Percentiles rank a stretch among this genome's conserved stretches.
phyloP scores from a whole-genome alignment of 495 filamentous ascomycete genomes.

The Ramalina peruviana region DNA sequence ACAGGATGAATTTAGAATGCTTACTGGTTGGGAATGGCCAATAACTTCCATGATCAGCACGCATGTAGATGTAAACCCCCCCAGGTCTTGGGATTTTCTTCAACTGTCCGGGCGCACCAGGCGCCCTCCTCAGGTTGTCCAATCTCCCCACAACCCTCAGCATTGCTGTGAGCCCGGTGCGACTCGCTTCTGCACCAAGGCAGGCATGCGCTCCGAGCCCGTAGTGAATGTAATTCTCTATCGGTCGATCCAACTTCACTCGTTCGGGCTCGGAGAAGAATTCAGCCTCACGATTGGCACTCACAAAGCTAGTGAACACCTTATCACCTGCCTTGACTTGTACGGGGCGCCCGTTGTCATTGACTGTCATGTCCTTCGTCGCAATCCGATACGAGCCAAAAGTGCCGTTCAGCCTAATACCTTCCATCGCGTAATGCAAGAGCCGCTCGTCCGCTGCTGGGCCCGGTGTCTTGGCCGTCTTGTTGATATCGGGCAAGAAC shows the following conservation, averaged over 20 bases:
- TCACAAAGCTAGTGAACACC: constrained; percentile 37
- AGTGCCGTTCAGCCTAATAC: constrained; percentile 46
- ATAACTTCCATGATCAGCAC: constrained; percentile 56
- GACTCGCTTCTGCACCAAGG: constrained; percentile 46
- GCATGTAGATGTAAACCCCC: constrained; percentile 55
- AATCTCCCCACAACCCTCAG: constrained; percentile 41
- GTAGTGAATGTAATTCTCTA: constrained; percentile 57
- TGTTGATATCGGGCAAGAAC: constrained; percentile 45
- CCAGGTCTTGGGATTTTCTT: constrained; percentile 53
- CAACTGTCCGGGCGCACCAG: constrained; percentile 54
- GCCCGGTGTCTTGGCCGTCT: constrained; percentile 34
- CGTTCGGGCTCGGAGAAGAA: constrained; percentile 56
- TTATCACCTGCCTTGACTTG: constrained; percentile 36
- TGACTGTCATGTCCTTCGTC: constrained; percentile 27
- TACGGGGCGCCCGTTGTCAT: constrained; percentile 38
- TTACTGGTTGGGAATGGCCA: constrained; percentile 61
- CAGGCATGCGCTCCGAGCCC: constrained; percentile 46
- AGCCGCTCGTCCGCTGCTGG: constrained; percentile 35
- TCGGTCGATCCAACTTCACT: constrained; percentile 51
- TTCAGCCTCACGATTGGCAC: constrained; percentile 43
- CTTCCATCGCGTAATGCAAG: constrained; percentile 36
- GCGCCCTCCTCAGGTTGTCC: constrained; percentile 49
- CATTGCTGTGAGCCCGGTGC: constrained; percentile 53
- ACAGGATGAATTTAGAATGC: constrained; percentile 8
- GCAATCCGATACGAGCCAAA: constrained; percentile 43